Percentiles rank a stretch among this genome's conserved stretches.
These are phyloP conservation scores for Curvularia sp. DNA, from an alignment of 2,329 filamentous ascomycete species.

Conservation along the genomic window DNA sequence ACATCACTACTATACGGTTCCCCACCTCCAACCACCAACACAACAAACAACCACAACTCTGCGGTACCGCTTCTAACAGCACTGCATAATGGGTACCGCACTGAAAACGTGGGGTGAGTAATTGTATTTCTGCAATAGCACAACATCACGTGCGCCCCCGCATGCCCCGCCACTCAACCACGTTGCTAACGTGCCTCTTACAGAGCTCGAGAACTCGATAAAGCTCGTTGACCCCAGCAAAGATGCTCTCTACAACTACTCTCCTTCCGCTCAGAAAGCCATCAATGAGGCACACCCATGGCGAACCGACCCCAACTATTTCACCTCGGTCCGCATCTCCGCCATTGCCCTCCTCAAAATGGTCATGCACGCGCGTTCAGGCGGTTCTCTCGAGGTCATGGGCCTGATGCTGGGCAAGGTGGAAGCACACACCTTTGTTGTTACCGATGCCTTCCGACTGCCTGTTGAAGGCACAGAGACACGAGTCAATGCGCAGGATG, in stretches of 20 bases:
- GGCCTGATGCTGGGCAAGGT: constrained; percentile 97
- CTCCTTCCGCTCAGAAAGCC: constrained; percentile 70
- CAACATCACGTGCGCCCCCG: neutral
- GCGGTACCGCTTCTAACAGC: constrained; percentile 8
- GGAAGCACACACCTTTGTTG: constrained; percentile 81
- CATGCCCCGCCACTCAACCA: constrained; percentile 21
- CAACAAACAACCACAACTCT: constrained; percentile 17
- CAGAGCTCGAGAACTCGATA: constrained; percentile 86
- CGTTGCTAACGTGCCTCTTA: constrained; percentile 23
- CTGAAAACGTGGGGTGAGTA: constrained; percentile 50
- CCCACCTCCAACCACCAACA: constrained; percentile 19
- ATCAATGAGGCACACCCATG: constrained; percentile 74
- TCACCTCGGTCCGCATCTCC: constrained; percentile 91
- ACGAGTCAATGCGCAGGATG: constrained; percentile 91
- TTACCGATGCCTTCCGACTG: constrained; percentile 91
- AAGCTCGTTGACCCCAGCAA: constrained; percentile 83
- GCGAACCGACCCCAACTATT: constrained; percentile 80
- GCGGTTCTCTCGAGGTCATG: constrained; percentile 93
- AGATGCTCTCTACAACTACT: constrained; percentile 91
- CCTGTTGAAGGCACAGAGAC: constrained; percentile 99
- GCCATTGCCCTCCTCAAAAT: constrained; percentile 96
- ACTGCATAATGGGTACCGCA: constrained; percentile 43
- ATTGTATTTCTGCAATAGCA: neutral
- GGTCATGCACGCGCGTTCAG: constrained; percentile 98
- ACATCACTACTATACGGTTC: constrained; percentile 8